Conservation (phyloP, 164 flowering plant species). For the Annona squamosa region DNA sequence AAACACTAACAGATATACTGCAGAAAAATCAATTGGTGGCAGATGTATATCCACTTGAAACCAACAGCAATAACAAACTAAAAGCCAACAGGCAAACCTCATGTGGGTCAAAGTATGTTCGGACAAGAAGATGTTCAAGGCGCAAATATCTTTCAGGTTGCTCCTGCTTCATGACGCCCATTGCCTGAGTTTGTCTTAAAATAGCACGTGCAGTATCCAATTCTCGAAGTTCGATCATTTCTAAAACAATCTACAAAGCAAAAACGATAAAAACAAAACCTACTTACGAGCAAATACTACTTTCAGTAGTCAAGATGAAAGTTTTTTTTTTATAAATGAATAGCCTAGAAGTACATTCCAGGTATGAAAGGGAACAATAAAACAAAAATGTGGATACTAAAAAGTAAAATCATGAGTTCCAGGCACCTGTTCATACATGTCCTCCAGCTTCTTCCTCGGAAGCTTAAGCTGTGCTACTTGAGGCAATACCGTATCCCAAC, state of each 20-base stretch:
- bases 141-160: constrained; percentile 94
- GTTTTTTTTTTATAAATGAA: too few species aligned
- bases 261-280: not conserved
- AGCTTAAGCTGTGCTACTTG: constrained; percentile 95
- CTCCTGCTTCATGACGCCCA: constrained; percentile 99
- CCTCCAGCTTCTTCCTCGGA: constrained; percentile 90
- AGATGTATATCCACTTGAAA: not conserved
- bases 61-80: constrained; percentile 5
- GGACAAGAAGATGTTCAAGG: constrained; percentile 92
- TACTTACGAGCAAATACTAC: not conserved
- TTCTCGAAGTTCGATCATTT: constrained; percentile 98
- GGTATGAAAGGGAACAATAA: not conserved
- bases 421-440: constrained; percentile 91
- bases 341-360: not conserved
- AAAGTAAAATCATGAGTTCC: too few species aligned
- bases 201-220: constrained; percentile 97
- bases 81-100: constrained; percentile 44
- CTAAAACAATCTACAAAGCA: constrained; percentile 74
- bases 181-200: constrained; percentile 92
- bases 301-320: too few species aligned
- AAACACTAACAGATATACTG: not conserved
- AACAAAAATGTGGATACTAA: not conserved
- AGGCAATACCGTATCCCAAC: constrained; percentile 97
- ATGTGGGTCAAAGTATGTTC: constrained; percentile 95
- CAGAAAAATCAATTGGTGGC: not conserved